Evolutionary conservation across 2,329 filamentous ascomycete genomes (phyloP).

Genomic region (Periconia sp.): DNA sequence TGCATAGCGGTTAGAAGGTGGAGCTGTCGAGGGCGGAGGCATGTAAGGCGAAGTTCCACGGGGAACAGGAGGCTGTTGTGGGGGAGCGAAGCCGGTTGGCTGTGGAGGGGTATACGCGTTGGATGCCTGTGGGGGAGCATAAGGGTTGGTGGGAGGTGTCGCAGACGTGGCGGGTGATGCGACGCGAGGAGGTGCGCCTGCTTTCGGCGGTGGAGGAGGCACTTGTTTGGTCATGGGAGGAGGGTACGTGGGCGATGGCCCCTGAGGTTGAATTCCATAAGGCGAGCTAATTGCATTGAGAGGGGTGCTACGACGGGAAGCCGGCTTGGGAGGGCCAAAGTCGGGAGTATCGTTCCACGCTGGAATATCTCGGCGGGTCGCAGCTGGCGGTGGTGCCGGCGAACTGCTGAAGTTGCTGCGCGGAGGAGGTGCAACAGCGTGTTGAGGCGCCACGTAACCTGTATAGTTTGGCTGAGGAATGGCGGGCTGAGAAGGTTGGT

Average conservation of each 20-base stretch:
- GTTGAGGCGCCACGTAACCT: conserved; percentile 48
- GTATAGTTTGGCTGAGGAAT: conserved; percentile 45
- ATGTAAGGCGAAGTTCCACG: conserved; percentile 86
- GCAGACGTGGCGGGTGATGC: conserved; percentile 65
- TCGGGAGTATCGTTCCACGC: conserved; percentile 97
- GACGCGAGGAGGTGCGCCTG: conserved; percentile 55
- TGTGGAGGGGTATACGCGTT: conserved; percentile 62
- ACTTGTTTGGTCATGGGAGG: conserved; percentile 59
- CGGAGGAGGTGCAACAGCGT: conserved; percentile 60
- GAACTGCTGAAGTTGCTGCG: conserved; percentile 70
- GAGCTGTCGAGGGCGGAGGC: conserved; percentile 71
- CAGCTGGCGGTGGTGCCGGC: conserved; percentile 64
- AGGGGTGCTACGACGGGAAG: conserved; percentile 74
- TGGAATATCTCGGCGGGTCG: conserved; percentile 69
- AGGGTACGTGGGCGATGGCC: conserved; percentile 58
- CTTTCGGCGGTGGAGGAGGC: conserved; percentile 84
- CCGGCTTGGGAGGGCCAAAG: conserved; percentile 67
- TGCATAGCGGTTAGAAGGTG: conserved; percentile 61
- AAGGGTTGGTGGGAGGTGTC: conserved; percentile 61
- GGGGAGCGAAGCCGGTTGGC: conserved; percentile 49
- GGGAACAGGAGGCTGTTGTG: conserved; percentile 61
- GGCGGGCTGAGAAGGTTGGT: conserved; percentile 49
- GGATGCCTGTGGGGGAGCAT: conserved; percentile 58
- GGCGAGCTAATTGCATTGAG: conserved; percentile 71
- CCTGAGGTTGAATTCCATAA: conserved; percentile 65